Evolutionary conservation across 2,329 filamentous ascomycete species (phyloP), one percentile per base, ranked within the genome.

Genomic region (Neofusicoccum parvum): DNA sequence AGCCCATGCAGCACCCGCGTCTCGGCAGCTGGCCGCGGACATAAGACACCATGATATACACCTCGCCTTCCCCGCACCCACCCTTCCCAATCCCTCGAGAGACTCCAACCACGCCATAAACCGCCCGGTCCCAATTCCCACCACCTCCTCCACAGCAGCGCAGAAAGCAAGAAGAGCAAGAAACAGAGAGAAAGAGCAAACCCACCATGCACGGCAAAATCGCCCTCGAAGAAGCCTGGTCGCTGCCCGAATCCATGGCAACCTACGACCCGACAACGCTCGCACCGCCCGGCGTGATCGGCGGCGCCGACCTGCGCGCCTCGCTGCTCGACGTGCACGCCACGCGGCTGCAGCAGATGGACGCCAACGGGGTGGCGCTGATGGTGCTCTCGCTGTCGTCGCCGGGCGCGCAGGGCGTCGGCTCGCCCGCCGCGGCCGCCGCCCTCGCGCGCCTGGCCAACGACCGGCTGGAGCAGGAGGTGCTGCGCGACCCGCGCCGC

Each of bases 371-470:
- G 27, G 70, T 74, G 4, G 72, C 68, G 11, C 72, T 69, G 46
- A 69, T 69, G 34, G 68, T 73, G 3, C 56, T 74, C 34, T 73
- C 71, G 15, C 71, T 70, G 58, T 71, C 70, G 11, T 68, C 72
- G 11, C 72, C 72, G 0, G 72, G 72, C n/a, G 67, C 71, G 3
- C 72, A 74, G 41, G 72, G 71, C 63, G 65, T 72, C 17, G 65
- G 49, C 32, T 68, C 73, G 56, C 64, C 65, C 2, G 65, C 68
- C 32, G 69, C 72, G 23, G 72, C 72, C 46, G 67, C 72, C 17
- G 65, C 69, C 7, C 64, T 73, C 48, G 72, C 72, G 15, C 64
- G 59, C 3, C 67, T 69, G 37, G 67, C 71, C 65, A 75, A 75
- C 65, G 71, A 75, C 65, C 70, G 71, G 46, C 67, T 75, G 56